Evolutionary conservation across 306 rosid species (phyloP), one percentile per base, ranked within the genome.

Genomic region (Citrullus colocynthis): DNA sequence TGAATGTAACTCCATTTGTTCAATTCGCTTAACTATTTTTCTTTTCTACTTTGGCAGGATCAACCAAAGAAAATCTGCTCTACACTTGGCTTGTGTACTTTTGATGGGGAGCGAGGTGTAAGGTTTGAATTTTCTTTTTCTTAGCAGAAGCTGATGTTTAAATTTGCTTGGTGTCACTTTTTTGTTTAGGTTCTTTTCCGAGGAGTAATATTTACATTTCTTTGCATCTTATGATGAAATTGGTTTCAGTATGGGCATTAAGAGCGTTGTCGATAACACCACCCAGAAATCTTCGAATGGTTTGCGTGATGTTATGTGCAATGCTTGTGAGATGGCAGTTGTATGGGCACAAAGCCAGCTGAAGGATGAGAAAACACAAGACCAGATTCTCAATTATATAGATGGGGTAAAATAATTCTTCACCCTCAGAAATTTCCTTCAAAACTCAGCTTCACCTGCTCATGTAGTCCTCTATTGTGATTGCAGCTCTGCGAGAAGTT

Each of bases 321-420:
- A 87, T 9, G 72, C 84, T 16, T 90, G 90, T 80, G 94, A 90
- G 86, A 84, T 90, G 94, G 79, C 90, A 1, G 94, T 90, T 65
- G 88, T 88, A 39, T 90, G 94, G 91, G 85, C 88, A 86, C 91
- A 87, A 82, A 90, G 84, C 80, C 94, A 88, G 84, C 83, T 90
- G 28, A 82, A 63, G 78, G 82, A 74, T 80, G 88, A 90, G 34
- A 83, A 85, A 82, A 88, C 91, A 57, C 87, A 86, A 77, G 91
- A 90, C 6, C 84, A 20, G 55, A 88, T 90, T 41, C 79, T 88
- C 30, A 77, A 67, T 39, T 90, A 90, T 78, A 88, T 86, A 52
- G 85, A 90, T 74, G 79, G 85, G 91, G 93, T 90, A 67, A 84
- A 60, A 28, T 36, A 75, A 56, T 13, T 56, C 51, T 44, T 70